Evolutionary conservation across 1,284 basidiomycete species (phyloP).

Genomic region (Peniophora sp.): DNA sequence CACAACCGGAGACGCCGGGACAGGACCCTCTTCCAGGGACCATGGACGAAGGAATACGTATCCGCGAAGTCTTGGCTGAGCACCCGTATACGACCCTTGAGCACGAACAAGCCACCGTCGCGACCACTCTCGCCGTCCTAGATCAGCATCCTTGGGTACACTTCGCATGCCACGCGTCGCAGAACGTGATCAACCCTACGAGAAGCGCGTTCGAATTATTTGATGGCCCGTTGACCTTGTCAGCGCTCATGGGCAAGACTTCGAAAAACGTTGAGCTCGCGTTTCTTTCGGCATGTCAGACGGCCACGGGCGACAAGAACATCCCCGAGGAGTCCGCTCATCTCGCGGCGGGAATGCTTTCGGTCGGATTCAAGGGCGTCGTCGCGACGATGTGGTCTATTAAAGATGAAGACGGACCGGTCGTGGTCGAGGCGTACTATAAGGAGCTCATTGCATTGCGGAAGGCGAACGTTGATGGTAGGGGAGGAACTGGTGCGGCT

Average conservation of each 20-base stretch:
- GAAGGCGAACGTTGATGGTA: not conserved
- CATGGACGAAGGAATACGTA: not conserved
- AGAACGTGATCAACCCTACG: not conserved
- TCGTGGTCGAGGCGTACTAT: slow-evolving; percentile 10
- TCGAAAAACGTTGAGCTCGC: slow-evolving; percentile 6
- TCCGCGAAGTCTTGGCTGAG: not conserved
- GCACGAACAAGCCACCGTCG: slow-evolving; percentile 6
- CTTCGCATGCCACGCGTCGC: not conserved
- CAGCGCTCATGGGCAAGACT: not conserved
- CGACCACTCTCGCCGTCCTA: not conserved
- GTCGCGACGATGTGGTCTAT: slow-evolving; percentile 20
- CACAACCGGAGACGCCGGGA: not conserved
- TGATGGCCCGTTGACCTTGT: slow-evolving; percentile 1
- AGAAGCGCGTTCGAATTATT: slow-evolving; percentile 1
- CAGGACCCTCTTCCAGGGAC: not conserved
- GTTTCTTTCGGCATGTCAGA: slow-evolving; percentile 20
- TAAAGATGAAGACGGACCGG: slow-evolving; percentile 7
- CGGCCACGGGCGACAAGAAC: slow-evolving; percentile 14
- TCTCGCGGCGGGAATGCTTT: slow-evolving; percentile 18
- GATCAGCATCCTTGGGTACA: not conserved
- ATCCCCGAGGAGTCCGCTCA: slow-evolving; percentile 16
- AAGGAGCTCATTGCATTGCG: not conserved
- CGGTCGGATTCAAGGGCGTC: slow-evolving; percentile 14
- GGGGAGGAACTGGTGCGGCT: not conserved
- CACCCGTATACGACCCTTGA: not conserved